phyloP scores from a whole-genome alignment of 768 basidiomycete species.

The Pleurotus citrinopileatus region DNA sequence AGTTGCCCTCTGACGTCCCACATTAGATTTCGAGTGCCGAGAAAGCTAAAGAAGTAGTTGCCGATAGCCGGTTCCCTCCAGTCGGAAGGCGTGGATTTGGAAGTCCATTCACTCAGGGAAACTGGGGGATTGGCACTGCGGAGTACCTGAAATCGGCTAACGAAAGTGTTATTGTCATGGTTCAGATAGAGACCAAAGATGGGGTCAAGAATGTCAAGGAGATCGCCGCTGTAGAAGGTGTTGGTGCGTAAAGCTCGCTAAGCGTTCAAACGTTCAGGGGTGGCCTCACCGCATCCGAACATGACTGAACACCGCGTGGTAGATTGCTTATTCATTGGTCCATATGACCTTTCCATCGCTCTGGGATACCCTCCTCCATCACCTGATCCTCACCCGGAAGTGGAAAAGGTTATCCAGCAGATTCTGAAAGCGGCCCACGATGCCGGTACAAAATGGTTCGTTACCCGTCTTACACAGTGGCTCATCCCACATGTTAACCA shows the following conservation, averaged over 20 bases:
- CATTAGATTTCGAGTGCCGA: constrained; percentile 51
- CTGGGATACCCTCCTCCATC: constrained; percentile 59
- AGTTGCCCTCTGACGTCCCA: not conserved
- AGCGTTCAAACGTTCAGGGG: too few relatives aligned
- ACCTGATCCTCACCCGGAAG: constrained; percentile 63
- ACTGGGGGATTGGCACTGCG: constrained; percentile 48
- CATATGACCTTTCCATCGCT: constrained; percentile 64
- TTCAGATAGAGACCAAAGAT: constrained; percentile 67
- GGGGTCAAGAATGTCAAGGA: constrained; percentile 56
- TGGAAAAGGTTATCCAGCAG: constrained; percentile 56
- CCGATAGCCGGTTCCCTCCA: constrained; percentile 62
- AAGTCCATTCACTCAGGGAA: constrained; percentile 56
- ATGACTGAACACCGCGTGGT: not conserved
- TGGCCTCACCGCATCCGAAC: too few relatives aligned
- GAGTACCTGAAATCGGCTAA: constrained; percentile 60
- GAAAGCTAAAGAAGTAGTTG: constrained; percentile 54
- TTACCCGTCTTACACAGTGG: not conserved
- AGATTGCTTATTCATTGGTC: constrained; percentile 63
- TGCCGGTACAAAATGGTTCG: constrained; percentile 65
- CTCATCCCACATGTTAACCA: not conserved
- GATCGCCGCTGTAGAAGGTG: constrained; percentile 60
- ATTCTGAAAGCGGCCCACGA: constrained; percentile 48
- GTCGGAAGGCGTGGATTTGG: constrained; percentile 63
- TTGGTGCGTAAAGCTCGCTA: constrained; percentile 43
- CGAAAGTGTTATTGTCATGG: constrained; percentile 49